phyloP scores from a whole-genome alignment of 169 alveolate species.

The Plasmodium ovale region DNA sequence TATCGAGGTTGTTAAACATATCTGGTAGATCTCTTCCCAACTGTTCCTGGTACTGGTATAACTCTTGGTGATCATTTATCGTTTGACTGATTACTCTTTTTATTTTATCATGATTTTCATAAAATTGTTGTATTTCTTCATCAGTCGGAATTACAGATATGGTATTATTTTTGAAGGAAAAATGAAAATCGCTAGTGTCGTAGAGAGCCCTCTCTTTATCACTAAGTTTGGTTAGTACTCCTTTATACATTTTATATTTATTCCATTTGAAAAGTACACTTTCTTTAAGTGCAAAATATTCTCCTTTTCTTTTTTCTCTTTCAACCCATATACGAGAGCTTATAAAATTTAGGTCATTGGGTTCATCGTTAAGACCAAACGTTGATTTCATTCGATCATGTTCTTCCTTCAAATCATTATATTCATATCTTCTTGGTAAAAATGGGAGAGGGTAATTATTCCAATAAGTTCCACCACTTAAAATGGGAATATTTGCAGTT shows the following conservation, averaged over 20 bases:
- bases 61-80: slow-evolving; percentile 60
- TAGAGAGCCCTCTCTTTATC: slow-evolving; percentile 79
- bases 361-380: slow-evolving; percentile 88
- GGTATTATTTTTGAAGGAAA: slow-evolving; percentile 81
- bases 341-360: slow-evolving; percentile 83
- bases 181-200: slow-evolving; percentile 85
- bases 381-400: slow-evolving; percentile 76
- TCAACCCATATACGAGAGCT: slow-evolving; percentile 89
- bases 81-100: slow-evolving; percentile 72
- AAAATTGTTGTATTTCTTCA: slow-evolving; percentile 80
- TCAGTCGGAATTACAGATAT: slow-evolving; percentile 83
- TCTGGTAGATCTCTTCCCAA: slow-evolving; percentile 56
- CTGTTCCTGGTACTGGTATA: slow-evolving; percentile 66
- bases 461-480: slow-evolving; percentile 92
- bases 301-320: slow-evolving; percentile 83
- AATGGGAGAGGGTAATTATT: slow-evolving; percentile 71
- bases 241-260: slow-evolving; percentile 81
- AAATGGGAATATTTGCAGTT: slow-evolving; percentile 86
- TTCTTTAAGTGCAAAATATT: slow-evolving; percentile 90
- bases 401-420: slow-evolving; percentile 73
- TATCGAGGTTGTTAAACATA: slow-evolving; percentile 44
- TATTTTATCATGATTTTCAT: slow-evolving; percentile 79
- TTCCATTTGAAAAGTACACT: slow-evolving; percentile 88
- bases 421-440: slow-evolving; percentile 74
- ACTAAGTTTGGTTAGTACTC: slow-evolving; percentile 78